Evolutionary conservation across 305 asterid genomes (phyloP).

Genomic region (Fraxinus dipetala): DNA sequence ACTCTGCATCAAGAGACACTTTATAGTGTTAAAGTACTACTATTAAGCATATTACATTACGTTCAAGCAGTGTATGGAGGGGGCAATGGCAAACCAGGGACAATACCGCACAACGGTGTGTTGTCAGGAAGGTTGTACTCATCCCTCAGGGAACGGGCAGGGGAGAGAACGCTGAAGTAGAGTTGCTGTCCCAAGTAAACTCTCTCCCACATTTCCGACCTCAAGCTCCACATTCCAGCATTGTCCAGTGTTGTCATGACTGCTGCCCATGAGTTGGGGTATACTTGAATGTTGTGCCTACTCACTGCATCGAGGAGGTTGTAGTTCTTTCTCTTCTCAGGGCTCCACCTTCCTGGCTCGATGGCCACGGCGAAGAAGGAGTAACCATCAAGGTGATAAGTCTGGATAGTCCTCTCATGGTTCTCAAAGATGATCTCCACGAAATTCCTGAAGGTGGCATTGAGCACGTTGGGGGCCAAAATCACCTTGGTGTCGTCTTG

Average conservation of each 20-base stretch:
- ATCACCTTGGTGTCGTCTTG: background rate
- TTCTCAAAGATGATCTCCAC: constrained; percentile 45
- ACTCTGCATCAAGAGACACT: background rate
- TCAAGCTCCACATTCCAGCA: constrained; percentile 44
- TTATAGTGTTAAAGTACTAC: background rate
- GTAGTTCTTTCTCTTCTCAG: constrained; percentile 40
- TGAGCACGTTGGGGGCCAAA: constrained; percentile 30
- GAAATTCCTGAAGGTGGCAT: constrained; percentile 34
- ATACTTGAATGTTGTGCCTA: constrained; percentile 43
- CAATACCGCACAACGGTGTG: constrained; percentile 39
- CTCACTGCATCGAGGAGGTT: constrained; percentile 41
- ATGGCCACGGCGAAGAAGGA: constrained; percentile 40
- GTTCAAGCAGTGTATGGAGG: constrained; percentile 29
- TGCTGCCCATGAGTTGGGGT: constrained; percentile 44
- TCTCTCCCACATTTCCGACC: constrained; percentile 41
- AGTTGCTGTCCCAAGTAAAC: constrained; percentile 46
- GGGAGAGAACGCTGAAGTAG: constrained; percentile 44
- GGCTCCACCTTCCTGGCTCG: constrained; percentile 40
- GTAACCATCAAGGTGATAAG: constrained; percentile 41
- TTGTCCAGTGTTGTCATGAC: constrained; percentile 41
- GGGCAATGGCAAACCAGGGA: constrained; percentile 33
- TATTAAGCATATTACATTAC: background rate
- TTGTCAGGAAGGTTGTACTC: constrained; percentile 41
- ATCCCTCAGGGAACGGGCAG: constrained; percentile 39
- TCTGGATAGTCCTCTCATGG: constrained; percentile 38